Conservation (phyloP, 257 asterid species). For the Solanum dulcamara region DNA sequence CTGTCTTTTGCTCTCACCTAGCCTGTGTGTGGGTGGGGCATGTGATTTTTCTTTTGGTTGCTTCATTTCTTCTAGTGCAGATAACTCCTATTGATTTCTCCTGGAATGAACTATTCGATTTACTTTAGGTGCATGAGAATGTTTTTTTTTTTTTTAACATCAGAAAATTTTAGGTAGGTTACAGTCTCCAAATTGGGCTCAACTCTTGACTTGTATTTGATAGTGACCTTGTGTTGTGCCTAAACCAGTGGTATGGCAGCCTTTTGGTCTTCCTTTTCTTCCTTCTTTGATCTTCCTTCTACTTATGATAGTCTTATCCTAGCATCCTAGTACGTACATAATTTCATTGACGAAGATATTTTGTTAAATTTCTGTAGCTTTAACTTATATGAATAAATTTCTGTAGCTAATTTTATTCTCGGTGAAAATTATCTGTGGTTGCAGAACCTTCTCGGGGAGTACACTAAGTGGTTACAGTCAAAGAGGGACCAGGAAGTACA, state of each 20-base stretch:
- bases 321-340: neutral
- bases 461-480: constrained; percentile 65
- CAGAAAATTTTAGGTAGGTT: neutral
- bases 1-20: neutral
- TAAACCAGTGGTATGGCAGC: neutral
- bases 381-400: neutral
- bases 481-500: constrained; percentile 54
- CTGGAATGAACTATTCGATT: neutral
- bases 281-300: neutral
- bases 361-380: neutral
- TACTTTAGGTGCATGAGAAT: neutral
- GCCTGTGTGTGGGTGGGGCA: neutral
- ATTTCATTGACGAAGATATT: neutral
- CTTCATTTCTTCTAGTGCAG: neutral
- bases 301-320: neutral
- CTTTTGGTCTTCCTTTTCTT: neutral
- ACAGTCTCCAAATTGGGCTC: neutral
- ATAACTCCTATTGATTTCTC: neutral
- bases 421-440: neutral
- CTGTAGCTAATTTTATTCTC: neutral
- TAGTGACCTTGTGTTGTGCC: neutral
- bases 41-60: neutral
- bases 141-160: neutral
- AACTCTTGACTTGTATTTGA: neutral
- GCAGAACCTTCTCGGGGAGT: constrained; percentile 72